Conservation (phyloP, 2,329 filamentous ascomycete species). For the Aspergillus hiratsukae region DNA sequence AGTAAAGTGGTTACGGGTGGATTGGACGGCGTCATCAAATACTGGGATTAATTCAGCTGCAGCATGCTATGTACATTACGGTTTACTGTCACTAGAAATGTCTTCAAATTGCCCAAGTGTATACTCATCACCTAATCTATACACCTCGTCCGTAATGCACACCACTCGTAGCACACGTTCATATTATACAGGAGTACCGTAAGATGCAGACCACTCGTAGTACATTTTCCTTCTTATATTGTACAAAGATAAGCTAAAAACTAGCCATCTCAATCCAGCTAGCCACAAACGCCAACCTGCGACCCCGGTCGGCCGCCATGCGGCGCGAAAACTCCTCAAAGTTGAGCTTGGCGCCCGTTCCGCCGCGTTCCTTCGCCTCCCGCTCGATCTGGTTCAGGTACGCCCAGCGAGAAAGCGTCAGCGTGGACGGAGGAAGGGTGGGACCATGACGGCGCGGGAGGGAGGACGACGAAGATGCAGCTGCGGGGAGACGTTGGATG, state of each 20-base stretch:
- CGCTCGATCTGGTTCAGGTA: slow-evolving; percentile 61
- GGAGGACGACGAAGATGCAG: slow-evolving; percentile 11
- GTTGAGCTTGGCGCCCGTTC: slow-evolving; percentile 67
- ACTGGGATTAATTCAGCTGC: slow-evolving; percentile 69
- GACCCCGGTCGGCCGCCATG: slow-evolving; percentile 64
- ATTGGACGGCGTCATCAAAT: slow-evolving; percentile 80
- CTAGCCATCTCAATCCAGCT: slow-evolving; percentile 80
- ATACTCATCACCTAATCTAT: not conserved
- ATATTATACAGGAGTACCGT: slow-evolving; percentile 1
- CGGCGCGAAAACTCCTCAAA: slow-evolving; percentile 75
- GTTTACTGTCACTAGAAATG: not conserved
- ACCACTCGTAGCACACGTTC: not conserved
- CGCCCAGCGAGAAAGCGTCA: slow-evolving; percentile 43
- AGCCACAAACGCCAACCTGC: slow-evolving; percentile 72
- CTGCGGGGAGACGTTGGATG: slow-evolving; percentile 28
- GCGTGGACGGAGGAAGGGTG: slow-evolving; percentile 20
- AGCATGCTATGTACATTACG: not conserved
- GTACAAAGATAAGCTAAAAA: slow-evolving; percentile 40
- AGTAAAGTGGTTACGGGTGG: slow-evolving; percentile 91
- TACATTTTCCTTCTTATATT: not conserved
- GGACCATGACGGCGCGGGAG: slow-evolving; percentile 12
- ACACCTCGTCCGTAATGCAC: not conserved
- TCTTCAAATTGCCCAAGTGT: not conserved
- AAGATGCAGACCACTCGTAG: too few relatives aligned
- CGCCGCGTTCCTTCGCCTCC: slow-evolving; percentile 67